phyloP scores from a whole-genome alignment of 345 rosid genomes.

The Excoecaria agallocha region DNA sequence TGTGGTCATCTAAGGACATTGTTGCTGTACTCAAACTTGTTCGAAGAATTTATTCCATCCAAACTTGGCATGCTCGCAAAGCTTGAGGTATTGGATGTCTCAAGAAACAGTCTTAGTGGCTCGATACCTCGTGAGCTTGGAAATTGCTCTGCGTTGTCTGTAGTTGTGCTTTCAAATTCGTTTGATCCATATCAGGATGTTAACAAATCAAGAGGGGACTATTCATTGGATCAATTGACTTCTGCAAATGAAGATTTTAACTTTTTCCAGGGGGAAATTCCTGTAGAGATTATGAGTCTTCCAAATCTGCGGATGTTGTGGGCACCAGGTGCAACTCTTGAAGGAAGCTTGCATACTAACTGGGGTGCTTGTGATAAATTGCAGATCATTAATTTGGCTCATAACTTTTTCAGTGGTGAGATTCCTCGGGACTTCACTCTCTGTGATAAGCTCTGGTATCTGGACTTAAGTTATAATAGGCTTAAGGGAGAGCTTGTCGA shows the following conservation, averaged over 20 bases:
- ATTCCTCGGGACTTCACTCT: conserved; percentile 47
- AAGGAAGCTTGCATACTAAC: conserved; percentile 54
- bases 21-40: conserved; percentile 65
- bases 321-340: conserved; percentile 78
- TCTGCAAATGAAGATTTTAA: conserved; percentile 63
- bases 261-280: conserved; percentile 71
- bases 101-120: conserved; percentile 78
- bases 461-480: conserved; percentile 68
- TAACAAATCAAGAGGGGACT: conserved; percentile 36
- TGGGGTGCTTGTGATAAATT: conserved; percentile 76
- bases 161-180: conserved; percentile 68
- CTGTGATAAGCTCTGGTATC: conserved; percentile 65
- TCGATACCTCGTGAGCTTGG: conserved; percentile 72
- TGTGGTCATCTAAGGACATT: conserved; percentile 56
- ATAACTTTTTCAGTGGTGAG: conserved; percentile 61
- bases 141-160: conserved; percentile 59
- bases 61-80: conserved; percentile 65
- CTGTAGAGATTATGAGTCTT: conserved; percentile 54
- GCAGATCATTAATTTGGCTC: conserved; percentile 79
- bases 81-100: conserved; percentile 84
- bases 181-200: conserved; percentile 46
- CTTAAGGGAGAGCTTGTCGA: conserved; percentile 55
- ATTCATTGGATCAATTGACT: conserved; percentile 34
- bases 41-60: conserved; percentile 69
- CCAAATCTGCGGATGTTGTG: conserved; percentile 73